phyloP scores from a whole-genome alignment of 306 rosid genomes.

The Vigna mungo region DNA sequence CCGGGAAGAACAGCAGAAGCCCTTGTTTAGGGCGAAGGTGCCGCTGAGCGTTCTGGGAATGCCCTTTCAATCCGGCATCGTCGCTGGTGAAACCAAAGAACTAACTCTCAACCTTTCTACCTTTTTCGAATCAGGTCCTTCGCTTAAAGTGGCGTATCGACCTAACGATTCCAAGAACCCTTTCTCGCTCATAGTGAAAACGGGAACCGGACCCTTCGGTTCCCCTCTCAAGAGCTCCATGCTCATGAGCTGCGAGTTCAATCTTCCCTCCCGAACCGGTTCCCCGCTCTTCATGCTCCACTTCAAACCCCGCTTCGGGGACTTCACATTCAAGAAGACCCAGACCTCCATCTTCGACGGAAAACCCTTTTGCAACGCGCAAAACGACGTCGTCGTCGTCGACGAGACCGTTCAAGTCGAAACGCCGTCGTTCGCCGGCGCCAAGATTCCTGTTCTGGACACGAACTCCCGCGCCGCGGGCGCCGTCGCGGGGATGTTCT shows the following conservation, averaged over 20 bases:
- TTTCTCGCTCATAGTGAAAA: constrained; percentile 69
- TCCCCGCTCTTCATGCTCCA: constrained; percentile 85
- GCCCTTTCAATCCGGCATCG: constrained; percentile 85
- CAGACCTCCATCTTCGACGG: constrained; percentile 68
- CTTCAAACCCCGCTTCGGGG: constrained; percentile 83
- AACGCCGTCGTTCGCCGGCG: constrained; percentile 54
- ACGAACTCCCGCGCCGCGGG: constrained; percentile 37
- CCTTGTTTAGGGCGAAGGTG: constrained; percentile 72
- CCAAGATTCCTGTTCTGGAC: constrained; percentile 45
- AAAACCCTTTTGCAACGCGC: constrained; percentile 13
- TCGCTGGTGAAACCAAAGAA: constrained; percentile 86
- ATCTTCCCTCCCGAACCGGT: constrained; percentile 54
- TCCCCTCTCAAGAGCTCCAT: constrained; percentile 75
- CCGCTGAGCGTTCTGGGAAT: constrained; percentile 76
- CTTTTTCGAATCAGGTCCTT: constrained; percentile 79
- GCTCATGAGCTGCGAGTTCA: constrained; percentile 86
- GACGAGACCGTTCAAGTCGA: constrained; percentile 53
- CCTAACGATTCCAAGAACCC: constrained; percentile 82
- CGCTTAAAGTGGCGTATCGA: constrained; percentile 62
- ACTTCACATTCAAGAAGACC: constrained; percentile 82
- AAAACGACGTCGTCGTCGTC: constrained; percentile 44
- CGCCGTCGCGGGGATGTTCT: constrained; percentile 52
- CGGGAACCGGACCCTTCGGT: constrained; percentile 78
- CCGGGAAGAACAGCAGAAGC: constrained; percentile 81
- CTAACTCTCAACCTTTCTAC: constrained; percentile 78